Base-by-base conservation (phyloP, 2,329 filamentous ascomycete species). In the Stemphylium lycopersici region DNA sequence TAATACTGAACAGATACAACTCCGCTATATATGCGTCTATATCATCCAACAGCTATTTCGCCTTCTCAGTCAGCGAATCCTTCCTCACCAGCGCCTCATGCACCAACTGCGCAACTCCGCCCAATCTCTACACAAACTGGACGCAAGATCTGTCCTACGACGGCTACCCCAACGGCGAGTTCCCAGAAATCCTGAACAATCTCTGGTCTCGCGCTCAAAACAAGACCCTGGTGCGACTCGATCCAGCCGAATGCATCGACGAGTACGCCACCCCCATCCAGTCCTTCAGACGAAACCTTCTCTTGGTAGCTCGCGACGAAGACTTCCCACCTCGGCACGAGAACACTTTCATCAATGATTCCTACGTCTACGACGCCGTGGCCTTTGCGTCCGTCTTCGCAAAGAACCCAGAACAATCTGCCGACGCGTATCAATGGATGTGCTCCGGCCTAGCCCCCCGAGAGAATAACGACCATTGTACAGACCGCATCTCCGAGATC, bases 11-110 rank as follows among this genome's bases (percentile, higher is more conserved):
- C n/a, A 68, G 66, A 11, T 70, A 67, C 47, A 69, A 68, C 41
- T 71, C 68, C 2, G 58, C 63, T 1, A 61, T 69, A 0, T 71
- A 59, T 37, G 45, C 46, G 2, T 65, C 65, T 3, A 47, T 62
- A 10, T 48, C 49, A 6, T 54, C 60, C 3, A 63, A 63, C 24
- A 24, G 41, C 34, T 70, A 68, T 40, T 48, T 31, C 6, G 55
- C 48, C 2, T 61, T 36, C 4, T 36, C 33, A 15, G 33, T 36
- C 16, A 36, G 33, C 33, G 33, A 36, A 36, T 36, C 33, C 16
- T 36, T 36, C 13, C 7, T 36, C 13, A 36, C 16, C 12, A 36
- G 33, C 16, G 33, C 33, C 13, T 13, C n/a, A 15, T 36, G 33
- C 16, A 36, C 16, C 33, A 36, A 36, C 7, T 36, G 33, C 16